Conservation (phyloP, 2,329 filamentous ascomycete genomes). For the Nemania abortiva region DNA sequence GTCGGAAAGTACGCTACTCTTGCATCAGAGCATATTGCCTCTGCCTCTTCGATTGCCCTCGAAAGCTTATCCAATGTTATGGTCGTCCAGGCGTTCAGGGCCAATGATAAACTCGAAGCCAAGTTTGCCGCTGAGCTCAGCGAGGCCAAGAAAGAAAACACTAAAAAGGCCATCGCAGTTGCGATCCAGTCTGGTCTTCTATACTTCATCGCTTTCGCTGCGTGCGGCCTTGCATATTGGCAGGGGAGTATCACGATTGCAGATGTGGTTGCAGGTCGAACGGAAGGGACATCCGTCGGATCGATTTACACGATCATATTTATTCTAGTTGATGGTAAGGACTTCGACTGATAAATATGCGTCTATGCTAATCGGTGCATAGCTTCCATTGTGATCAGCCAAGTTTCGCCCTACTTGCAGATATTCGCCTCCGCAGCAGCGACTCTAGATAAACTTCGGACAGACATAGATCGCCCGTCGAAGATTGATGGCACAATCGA, state of each 20-base stretch:
- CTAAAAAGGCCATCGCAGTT: slow-evolving; percentile 67
- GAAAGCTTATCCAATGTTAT: slow-evolving; percentile 66
- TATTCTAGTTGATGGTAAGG: slow-evolving; percentile 69
- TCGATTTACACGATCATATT: slow-evolving; percentile 74
- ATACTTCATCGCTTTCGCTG: slow-evolving; percentile 74
- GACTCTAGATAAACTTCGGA: slow-evolving; percentile 65
- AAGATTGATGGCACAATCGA: slow-evolving; percentile 59
- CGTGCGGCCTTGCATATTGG: slow-evolving; percentile 75
- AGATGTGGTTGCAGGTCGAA: slow-evolving; percentile 53
- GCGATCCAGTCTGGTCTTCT: slow-evolving; percentile 71
- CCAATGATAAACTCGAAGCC: slow-evolving; percentile 62
- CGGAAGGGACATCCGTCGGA: slow-evolving; percentile 56
- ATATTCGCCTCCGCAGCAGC: slow-evolving; percentile 68
- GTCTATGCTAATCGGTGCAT: slow-evolving; percentile 48
- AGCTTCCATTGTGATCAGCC: slow-evolving; percentile 68
- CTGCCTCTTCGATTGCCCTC: slow-evolving; percentile 67
- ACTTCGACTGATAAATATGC: not conserved
- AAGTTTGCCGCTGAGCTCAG: slow-evolving; percentile 64
- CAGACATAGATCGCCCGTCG: slow-evolving; percentile 64
- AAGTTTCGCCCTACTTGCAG: slow-evolving; percentile 71
- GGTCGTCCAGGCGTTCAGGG: slow-evolving; percentile 68
- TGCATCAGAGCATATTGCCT: slow-evolving; percentile 61
- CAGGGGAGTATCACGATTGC: slow-evolving; percentile 66
- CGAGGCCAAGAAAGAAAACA: slow-evolving; percentile 59
- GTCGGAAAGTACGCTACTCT: slow-evolving; percentile 59